phyloP scores from a whole-genome alignment of 1,284 basidiomycete genomes.

The Ceratobasidium sp. region DNA sequence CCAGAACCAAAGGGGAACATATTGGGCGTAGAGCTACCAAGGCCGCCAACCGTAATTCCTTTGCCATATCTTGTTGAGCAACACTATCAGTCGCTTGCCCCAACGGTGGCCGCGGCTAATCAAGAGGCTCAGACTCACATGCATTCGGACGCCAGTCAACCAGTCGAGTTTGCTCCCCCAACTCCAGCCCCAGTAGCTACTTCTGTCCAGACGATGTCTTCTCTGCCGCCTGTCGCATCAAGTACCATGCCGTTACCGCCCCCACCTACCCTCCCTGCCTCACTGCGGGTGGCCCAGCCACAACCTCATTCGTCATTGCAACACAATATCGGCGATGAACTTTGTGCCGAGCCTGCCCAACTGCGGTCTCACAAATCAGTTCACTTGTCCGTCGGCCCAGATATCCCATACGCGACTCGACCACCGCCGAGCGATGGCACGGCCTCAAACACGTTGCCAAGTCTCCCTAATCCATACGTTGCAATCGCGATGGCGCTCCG shows the following conservation, averaged over 20 bases:
- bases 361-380: background rate
- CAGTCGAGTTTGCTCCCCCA: background rate
- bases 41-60: background rate
- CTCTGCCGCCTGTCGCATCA: background rate
- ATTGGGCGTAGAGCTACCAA: background rate
- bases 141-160: background rate
- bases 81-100: background rate
- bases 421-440: background rate
- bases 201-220: background rate
- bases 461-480: constrained; percentile 25
- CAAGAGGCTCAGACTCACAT: background rate
- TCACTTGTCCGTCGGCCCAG: background rate
- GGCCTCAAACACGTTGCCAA: background rate
- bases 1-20: background rate
- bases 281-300: constrained; percentile 16
- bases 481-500: constrained; percentile 34
- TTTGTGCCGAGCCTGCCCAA: background rate
- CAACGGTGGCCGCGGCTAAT: background rate
- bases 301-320: background rate
- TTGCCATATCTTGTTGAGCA: background rate
- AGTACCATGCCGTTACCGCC: background rate
- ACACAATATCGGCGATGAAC: background rate
- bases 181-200: background rate
- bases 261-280: constrained; percentile 11
- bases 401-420: constrained; percentile 26